Evolutionary conservation across 495 filamentous ascomycete species (phyloP).

Genomic region (Mycothermus thermophilus): DNA sequence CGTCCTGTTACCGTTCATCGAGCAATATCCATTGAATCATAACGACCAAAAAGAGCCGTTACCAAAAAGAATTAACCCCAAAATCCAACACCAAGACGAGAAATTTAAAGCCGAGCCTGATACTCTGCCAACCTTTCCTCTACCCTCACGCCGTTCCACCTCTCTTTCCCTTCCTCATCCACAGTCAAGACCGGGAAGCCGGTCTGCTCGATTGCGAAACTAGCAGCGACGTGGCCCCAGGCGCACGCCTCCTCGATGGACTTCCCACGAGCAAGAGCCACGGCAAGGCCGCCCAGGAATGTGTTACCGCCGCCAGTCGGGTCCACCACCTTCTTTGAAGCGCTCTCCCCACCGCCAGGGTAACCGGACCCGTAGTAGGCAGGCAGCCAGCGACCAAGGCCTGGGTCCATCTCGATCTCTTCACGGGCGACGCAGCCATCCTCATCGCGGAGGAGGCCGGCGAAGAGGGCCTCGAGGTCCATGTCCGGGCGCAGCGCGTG

Average conservation of each 20-base stretch:
- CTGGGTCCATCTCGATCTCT: constrained; percentile 44
- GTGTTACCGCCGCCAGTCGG: constrained; percentile 94
- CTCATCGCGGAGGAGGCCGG: constrained; percentile 33
- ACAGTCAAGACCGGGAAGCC: constrained; percentile 54
- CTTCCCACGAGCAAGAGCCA: constrained; percentile 54
- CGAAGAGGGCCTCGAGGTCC: constrained; percentile 40
- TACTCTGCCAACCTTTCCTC: constrained; percentile 39
- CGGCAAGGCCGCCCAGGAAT: constrained; percentile 72
- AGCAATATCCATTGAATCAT: no score
- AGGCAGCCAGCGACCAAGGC: constrained; percentile 44
- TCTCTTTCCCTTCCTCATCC: constrained; percentile 44
- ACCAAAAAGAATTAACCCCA: no score
- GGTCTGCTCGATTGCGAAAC: constrained; percentile 89
- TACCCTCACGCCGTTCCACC: constrained; percentile 59
- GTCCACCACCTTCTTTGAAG: constrained; percentile 56
- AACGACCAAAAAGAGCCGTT: no score
- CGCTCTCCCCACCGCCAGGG: constrained; percentile 7
- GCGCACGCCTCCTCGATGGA: constrained; percentile 54
- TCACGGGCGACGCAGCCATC: constrained; percentile 40
- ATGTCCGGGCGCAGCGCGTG: constrained; percentile 37
- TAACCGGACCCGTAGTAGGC: constrained; percentile 35
- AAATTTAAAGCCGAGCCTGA: no score
- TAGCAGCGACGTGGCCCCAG: constrained; percentile 73
- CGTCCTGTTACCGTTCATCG: no score
- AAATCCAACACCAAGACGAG: no score